phyloP scores from a whole-genome alignment of 768 basidiomycete genomes.

The Nidularia pulvinata region DNA sequence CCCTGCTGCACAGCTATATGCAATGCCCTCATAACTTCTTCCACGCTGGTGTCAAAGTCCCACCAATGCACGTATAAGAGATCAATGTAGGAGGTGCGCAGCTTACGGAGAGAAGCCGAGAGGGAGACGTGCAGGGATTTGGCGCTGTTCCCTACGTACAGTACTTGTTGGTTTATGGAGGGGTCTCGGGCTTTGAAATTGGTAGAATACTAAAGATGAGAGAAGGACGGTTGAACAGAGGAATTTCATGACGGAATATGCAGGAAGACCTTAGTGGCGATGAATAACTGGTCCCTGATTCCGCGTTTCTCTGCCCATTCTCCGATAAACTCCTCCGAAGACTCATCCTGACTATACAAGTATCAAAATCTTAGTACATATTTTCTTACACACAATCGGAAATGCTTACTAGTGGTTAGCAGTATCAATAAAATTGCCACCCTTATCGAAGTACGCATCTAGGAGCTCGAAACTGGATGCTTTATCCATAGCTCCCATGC shows the following conservation, averaged over 20 bases:
- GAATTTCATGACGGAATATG: slow-evolving; percentile 51
- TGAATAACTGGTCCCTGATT: slow-evolving; percentile 51
- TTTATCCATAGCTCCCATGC: too few species aligned
- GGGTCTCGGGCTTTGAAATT: slow-evolving; percentile 22
- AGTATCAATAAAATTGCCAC: too few species aligned
- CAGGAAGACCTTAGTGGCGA: slow-evolving; percentile 89
- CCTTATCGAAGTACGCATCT: too few species aligned
- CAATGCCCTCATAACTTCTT: slow-evolving; percentile 29
- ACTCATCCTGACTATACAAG: slow-evolving; percentile 8
- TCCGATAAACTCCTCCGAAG: slow-evolving; percentile 14
- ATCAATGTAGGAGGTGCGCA: slow-evolving; percentile 46
- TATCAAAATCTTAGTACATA: too few species aligned
- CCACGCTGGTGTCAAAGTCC: neutral
- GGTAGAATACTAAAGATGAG: slow-evolving; percentile 20
- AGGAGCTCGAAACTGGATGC: too few species aligned
- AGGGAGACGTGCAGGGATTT: slow-evolving; percentile 43
- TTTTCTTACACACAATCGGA: too few species aligned
- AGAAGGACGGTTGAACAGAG: neutral
- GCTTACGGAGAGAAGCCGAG: slow-evolving; percentile 40
- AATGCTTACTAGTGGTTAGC: too few species aligned
- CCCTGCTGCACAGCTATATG: slow-evolving; percentile 49
- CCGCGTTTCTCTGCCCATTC: slow-evolving; percentile 49
- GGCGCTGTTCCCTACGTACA: slow-evolving; percentile 46
- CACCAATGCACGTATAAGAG: slow-evolving; percentile 49
- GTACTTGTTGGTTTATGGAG: slow-evolving; percentile 24